Evolutionary conservation across 1,284 basidiomycete species (phyloP).

Genomic region (Sporisorium exsertum): DNA sequence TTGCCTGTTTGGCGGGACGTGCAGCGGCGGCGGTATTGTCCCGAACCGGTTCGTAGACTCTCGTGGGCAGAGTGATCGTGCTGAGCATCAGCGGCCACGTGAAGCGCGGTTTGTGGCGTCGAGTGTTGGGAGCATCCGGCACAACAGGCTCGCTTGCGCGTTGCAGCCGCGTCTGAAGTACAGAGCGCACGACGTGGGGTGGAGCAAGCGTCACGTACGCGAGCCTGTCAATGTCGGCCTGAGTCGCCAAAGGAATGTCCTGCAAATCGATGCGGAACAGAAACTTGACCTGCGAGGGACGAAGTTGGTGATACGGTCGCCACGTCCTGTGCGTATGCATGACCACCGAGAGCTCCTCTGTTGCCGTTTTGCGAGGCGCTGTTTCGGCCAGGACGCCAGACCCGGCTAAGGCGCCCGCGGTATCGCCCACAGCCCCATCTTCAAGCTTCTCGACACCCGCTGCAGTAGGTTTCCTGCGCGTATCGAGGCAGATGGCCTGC

Average conservation of each 20-base stretch:
- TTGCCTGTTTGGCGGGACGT: not conserved
- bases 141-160: slow-evolving; percentile 4
- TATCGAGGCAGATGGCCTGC: slow-evolving; percentile 19
- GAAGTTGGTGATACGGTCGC: slow-evolving; percentile 29
- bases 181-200: slow-evolving; percentile 23
- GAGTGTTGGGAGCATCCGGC: not conserved
- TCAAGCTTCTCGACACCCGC: not conserved
- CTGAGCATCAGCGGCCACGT: slow-evolving; percentile 39
- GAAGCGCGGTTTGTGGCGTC: slow-evolving; percentile 15
- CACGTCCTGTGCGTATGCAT: slow-evolving; percentile 19
- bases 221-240: slow-evolving; percentile 29
- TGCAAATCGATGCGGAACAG: slow-evolving; percentile 27
- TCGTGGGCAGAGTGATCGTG: slow-evolving; percentile 23
- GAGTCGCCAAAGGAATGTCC: slow-evolving; percentile 15
- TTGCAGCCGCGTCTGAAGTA: slow-evolving; percentile 10
- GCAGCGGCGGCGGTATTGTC: not conserved
- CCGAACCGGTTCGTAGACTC: slow-evolving; percentile 13
- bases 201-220: slow-evolving; percentile 31
- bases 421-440: not conserved
- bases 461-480: not conserved
- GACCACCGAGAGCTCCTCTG: slow-evolving; percentile 21
- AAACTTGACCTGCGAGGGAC: slow-evolving; percentile 39
- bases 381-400: not conserved
- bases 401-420: not conserved
- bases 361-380: slow-evolving; percentile 15